Conservation (phyloP, 257 asterid species). For the Anisodus tanguticus region DNA sequence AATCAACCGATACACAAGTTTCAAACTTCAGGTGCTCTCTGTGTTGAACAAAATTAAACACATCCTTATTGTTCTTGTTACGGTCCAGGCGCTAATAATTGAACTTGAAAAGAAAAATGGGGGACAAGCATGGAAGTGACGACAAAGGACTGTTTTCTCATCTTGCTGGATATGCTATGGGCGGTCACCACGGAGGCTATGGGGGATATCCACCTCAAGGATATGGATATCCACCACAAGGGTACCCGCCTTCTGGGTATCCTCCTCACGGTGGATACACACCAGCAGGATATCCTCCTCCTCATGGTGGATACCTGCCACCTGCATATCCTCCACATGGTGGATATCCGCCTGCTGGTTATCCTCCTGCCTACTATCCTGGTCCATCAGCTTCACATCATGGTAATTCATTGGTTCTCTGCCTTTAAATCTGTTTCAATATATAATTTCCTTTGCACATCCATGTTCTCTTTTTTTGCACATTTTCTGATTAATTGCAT, state of each 20-base stretch:
- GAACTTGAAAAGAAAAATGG: constrained; percentile 36
- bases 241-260: constrained; percentile 48
- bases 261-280: constrained; percentile 45
- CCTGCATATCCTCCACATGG: constrained; percentile 56
- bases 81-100: not conserved
- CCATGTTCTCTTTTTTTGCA: not conserved
- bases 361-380: constrained; percentile 55
- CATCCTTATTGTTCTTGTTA: not conserved
- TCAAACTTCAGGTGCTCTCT: constrained; percentile 10
- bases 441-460: not conserved
- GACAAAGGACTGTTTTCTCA: constrained; percentile 77
- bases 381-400: constrained; percentile 48
- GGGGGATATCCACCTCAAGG: constrained; percentile 54
- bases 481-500: not conserved
- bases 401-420: constrained; percentile 34
- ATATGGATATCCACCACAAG: constrained; percentile 37
- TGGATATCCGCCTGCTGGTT: constrained; percentile 63
- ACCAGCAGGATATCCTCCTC: constrained; percentile 53
- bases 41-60: not conserved
- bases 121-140: constrained; percentile 43
- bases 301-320: constrained; percentile 44
- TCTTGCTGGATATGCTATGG: constrained; percentile 65
- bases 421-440: not conserved
- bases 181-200: constrained; percentile 28
- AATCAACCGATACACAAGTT: not conserved